These are phyloP conservation scores for Puya raimondii DNA, from an alignment of 176 grass and related monocot species.

Conservation along the genomic window DNA sequence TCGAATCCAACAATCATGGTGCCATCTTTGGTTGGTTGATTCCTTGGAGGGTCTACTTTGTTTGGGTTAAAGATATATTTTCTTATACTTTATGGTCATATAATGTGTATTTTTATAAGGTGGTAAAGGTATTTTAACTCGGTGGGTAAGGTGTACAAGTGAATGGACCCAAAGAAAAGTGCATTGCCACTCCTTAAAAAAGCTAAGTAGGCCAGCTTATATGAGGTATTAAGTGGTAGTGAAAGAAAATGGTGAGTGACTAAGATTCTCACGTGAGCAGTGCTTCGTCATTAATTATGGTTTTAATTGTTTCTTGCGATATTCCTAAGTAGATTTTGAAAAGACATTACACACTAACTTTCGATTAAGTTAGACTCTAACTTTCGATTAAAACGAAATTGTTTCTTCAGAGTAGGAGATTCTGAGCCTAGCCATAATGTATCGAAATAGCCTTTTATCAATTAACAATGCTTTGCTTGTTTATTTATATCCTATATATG, in stretches of 20 bases:
- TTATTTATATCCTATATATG: too few species aligned
- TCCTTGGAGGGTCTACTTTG: slow-evolving; percentile 34
- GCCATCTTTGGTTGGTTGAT: slow-evolving; percentile 26
- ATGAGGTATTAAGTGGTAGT: slow-evolving; percentile 5
- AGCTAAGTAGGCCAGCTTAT: slow-evolving; percentile 12
- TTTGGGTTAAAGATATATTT: slow-evolving; percentile 16
- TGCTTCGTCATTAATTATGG: slow-evolving; percentile 15
- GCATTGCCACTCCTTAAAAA: slow-evolving; percentile 41
- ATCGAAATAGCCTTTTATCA: not conserved
- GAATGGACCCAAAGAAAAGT: slow-evolving; percentile 15
- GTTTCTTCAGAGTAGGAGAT: too few species aligned
- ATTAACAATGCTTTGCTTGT: not conserved
- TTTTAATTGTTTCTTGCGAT: not conserved
- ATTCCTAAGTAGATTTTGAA: slow-evolving; percentile 14
- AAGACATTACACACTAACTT: slow-evolving; percentile 1
- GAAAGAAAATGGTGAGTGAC: slow-evolving; percentile 44
- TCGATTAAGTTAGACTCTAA: slow-evolving; percentile 15
- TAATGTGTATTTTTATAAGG: not conserved
- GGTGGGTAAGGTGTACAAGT: slow-evolving; percentile 1
- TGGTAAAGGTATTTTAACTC: slow-evolving; percentile 12
- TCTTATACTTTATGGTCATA: slow-evolving; percentile 1
- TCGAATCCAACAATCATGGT: slow-evolving; percentile 23
- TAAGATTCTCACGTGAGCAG: slow-evolving; percentile 53
- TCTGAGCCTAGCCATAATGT: too few species aligned
- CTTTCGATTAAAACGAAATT: too few species aligned